Conservation (phyloP, 2,329 filamentous ascomycete species). For the Colletotrichum siamense region DNA sequence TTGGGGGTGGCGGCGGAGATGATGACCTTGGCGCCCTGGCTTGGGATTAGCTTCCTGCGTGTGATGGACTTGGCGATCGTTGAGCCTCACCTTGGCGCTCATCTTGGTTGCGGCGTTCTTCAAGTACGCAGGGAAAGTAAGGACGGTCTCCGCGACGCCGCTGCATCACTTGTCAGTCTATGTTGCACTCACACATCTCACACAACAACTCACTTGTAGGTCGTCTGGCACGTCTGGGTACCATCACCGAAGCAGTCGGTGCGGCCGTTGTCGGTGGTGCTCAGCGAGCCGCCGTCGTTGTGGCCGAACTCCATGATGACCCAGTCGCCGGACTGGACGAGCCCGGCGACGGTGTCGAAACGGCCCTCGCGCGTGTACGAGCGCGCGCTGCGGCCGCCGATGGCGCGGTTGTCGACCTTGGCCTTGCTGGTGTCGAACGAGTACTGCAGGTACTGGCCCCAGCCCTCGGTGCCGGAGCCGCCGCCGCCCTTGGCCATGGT, state of each 20-base stretch:
- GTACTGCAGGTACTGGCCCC: conserved; percentile 65
- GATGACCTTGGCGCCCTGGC: conserved; percentile 62
- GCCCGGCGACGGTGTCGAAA: conserved; percentile 61
- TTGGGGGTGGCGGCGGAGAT: conserved; percentile 60
- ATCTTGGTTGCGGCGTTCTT: conserved; percentile 60
- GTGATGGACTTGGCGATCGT: neutral
- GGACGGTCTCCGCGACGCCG: conserved; percentile 57
- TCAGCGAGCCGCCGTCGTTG: conserved; percentile 69
- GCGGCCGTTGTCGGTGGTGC: conserved; percentile 63
- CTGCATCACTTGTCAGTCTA: conserved; percentile 10
- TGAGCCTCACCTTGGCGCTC: conserved; percentile 43
- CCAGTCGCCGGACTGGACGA: conserved; percentile 63
- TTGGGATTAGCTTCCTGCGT: neutral
- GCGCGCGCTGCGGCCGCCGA: conserved; percentile 69
- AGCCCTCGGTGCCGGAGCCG: conserved; percentile 56
- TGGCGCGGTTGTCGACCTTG: conserved; percentile 63
- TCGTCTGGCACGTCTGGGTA: conserved; percentile 56
- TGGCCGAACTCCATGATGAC: conserved; percentile 77
- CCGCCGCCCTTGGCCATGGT: conserved; percentile 61
- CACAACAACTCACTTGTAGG: conserved; percentile 41
- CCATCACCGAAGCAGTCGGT: conserved; percentile 63
- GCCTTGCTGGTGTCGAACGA: conserved; percentile 42
- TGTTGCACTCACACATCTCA: conserved; percentile 23
- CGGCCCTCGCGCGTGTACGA: conserved; percentile 71
- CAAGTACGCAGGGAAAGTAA: conserved; percentile 66